Base-by-base conservation (phyloP, 1,284 basidiomycete genomes). In the Fomitopsis palustris region DNA sequence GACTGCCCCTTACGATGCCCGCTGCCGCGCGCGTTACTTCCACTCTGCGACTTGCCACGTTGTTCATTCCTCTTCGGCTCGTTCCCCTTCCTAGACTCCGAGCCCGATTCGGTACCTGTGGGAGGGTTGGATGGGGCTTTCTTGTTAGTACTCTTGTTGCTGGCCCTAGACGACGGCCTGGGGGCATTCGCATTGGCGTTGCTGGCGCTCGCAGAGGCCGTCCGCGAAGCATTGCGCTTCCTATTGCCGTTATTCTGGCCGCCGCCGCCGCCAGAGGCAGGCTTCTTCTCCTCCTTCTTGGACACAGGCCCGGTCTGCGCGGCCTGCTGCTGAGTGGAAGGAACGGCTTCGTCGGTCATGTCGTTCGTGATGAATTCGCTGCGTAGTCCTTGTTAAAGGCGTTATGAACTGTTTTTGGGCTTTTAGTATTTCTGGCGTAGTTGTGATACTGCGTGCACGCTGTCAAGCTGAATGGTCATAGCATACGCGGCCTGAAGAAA, bases 321-420 rank as follows among this genome's bases (percentile, higher is more conserved):
- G 39, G 64, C 63, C 60, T 72, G 76, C 60, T 71, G 76, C 70
- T 81, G 83, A 65, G 77, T 72, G 73, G 81, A 81, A 69, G 81
- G 78, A 73, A 80, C 80, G 69, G 79, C 77, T 81, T 92, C 86
- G 81, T 92, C 89, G 73, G 87, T 88, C 89, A 92, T 92, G 76
- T 86, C 84, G 85, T 84, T 89, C 87, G 85, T 91, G 81, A 85
- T 73, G 81, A 67, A 66, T 65, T 72, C 70, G 73, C 75, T 72
- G 74, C 74, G 72, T 69, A 69, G 67, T 62, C 61, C 56, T 58
- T 59, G 59, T 58, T 74, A 75, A 77, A 72, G 64, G 67, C 61
- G 70, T 78, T 77, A 77, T 78, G 71, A 61, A 63, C 67, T 81
- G 76, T 83, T 85, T 86, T 82, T 77, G 70, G 65, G 69, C 70